These are phyloP conservation scores for Aspergillus latus DNA, from an alignment of 2,329 filamentous ascomycete genomes.

Conservation along the genomic window DNA sequence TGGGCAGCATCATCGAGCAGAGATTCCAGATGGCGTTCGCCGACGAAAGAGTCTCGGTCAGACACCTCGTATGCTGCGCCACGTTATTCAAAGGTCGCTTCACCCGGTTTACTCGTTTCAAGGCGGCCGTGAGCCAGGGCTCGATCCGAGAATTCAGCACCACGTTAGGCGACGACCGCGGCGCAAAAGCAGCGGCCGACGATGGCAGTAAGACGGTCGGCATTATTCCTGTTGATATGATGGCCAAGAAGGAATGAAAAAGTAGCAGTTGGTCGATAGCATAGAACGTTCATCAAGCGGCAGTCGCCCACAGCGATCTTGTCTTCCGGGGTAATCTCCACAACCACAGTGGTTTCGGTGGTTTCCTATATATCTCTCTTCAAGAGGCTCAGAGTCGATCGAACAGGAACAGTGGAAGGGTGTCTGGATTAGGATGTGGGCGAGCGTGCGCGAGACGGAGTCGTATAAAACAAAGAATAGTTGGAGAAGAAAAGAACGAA, in stretches of 20 bases:
- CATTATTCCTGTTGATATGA: constrained; percentile 62
- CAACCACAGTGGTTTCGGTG: constrained; percentile 10
- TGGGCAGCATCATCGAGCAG: constrained; percentile 87
- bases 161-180: constrained; percentile 89
- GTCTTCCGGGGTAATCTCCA: constrained; percentile 8
- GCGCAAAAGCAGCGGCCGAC: constrained; percentile 94
- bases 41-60: constrained; percentile 90
- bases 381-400: neutral
- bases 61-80: constrained; percentile 89
- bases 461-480: constrained; percentile 13
- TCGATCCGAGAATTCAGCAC: constrained; percentile 90
- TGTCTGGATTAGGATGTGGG: constrained; percentile 33
- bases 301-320: constrained; percentile 40
- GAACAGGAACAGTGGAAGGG: constrained; percentile 6
- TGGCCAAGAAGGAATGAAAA: constrained; percentile 46
- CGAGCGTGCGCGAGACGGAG: constrained; percentile 33
- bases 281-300: constrained; percentile 40
- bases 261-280: constrained; percentile 33
- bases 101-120: constrained; percentile 94
- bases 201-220: constrained; percentile 90
- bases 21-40: constrained; percentile 91
- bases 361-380: constrained; percentile 11
- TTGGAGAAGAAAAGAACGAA: constrained; percentile 22
- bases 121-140: constrained; percentile 92
- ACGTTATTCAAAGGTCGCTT: constrained; percentile 98